Conservation (phyloP, 1,139 yeast species). For the Yamadazyma jaroonii region DNA sequence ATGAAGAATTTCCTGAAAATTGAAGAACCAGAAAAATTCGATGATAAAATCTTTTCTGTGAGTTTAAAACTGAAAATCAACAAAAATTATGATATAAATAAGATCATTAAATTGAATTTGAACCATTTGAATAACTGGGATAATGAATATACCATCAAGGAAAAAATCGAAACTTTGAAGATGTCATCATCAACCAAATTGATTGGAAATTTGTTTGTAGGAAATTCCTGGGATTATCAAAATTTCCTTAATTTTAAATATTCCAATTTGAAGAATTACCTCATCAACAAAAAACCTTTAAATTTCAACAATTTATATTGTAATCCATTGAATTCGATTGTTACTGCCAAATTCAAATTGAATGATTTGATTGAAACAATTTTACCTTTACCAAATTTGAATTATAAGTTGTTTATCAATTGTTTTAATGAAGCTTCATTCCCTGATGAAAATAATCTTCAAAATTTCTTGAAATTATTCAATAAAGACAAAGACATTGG, state of each 20-base stretch:
- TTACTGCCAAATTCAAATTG: conserved; percentile 23
- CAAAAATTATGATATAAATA: conserved; percentile 13
- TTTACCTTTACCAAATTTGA: conserved; percentile 34
- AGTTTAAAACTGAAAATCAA: conserved; percentile 10
- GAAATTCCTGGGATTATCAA: conserved; percentile 60
- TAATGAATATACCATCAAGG: conserved; percentile 67
- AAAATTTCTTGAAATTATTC: conserved; percentile 29
- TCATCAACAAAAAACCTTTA: conserved; percentile 7
- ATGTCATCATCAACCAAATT: conserved; percentile 80
- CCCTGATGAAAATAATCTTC: conserved; percentile 43
- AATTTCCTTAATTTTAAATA: conserved; percentile 27
- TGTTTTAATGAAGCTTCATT: conserved; percentile 57
- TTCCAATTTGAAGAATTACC: conserved; percentile 16
- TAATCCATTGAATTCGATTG: conserved; percentile 50
- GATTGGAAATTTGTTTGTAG: conserved; percentile 65
- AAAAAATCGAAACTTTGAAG: conserved; percentile 73
- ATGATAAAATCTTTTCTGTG: conserved; percentile 9
- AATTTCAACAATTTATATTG: conserved; percentile 39
- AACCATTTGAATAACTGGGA: conserved; percentile 49
- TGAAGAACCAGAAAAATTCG: neutral
- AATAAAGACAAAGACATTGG: conserved; percentile 15
- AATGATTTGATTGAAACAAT: conserved; percentile 20
- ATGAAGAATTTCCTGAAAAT: conserved; percentile 7
- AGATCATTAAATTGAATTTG: conserved; percentile 12
- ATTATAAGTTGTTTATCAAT: conserved; percentile 37